These are phyloP conservation scores for Termitomyces sp. DNA, from an alignment of 768 basidiomycete genomes.

Conservation along the genomic window DNA sequence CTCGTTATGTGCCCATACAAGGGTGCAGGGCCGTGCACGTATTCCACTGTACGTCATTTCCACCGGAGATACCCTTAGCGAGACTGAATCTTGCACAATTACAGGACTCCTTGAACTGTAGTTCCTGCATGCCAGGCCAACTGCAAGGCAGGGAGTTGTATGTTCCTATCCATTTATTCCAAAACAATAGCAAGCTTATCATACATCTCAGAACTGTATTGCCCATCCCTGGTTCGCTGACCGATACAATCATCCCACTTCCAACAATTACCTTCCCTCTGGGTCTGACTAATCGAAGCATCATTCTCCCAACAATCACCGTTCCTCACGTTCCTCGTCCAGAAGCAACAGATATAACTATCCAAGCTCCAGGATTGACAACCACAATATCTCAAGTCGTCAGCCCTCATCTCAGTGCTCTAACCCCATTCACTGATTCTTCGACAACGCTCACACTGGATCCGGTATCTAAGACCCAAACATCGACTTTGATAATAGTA, in stretches of 20 bases:
- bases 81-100: not conserved
- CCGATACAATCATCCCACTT: not conserved
- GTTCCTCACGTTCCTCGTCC: not conserved
- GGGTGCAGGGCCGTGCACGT: not conserved
- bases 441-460: not conserved
- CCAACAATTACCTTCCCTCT: too few species aligned
- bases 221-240: not conserved
- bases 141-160: not conserved
- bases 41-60: not conserved
- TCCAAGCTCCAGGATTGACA: not conserved
- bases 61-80: not conserved
- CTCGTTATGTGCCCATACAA: not conserved
- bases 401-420: not conserved
- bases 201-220: not conserved
- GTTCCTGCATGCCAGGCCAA: not conserved
- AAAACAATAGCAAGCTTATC: not conserved
- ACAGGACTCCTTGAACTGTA: constrained; percentile 7
- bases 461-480: not conserved
- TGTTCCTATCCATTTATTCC: not conserved
- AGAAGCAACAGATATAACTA: not conserved
- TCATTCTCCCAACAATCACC: not conserved
- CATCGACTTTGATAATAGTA: not conserved
- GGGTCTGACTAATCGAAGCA: too few species aligned
- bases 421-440: not conserved
- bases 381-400: not conserved